Percentiles rank a stretch among this genome's conserved stretches.
Conservation (phyloP, 2,329 filamentous ascomycete species). For the Westerdykella aurantiaca region DNA sequence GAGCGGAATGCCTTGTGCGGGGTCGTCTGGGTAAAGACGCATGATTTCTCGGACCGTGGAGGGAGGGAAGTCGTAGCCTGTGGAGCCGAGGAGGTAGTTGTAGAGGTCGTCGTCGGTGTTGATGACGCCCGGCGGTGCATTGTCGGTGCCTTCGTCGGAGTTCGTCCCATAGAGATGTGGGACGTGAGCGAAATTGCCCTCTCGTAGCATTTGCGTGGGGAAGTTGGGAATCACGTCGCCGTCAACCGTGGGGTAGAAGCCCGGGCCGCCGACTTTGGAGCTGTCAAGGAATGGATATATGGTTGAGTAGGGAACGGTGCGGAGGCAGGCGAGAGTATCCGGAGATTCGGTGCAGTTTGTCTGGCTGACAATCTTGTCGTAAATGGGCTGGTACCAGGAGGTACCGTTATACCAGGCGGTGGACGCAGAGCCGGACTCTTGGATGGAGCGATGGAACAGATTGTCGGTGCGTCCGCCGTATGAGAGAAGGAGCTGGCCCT, state of each 20-base stretch:
- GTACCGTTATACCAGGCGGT: conserved; percentile 37
- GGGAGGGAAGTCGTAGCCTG: conserved; percentile 28
- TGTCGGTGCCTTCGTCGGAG: conserved; percentile 59
- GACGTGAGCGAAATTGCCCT: conserved; percentile 58
- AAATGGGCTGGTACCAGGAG: conserved; percentile 48
- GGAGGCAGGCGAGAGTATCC: conserved; percentile 47
- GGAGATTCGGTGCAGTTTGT: conserved; percentile 54
- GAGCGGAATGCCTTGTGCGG: conserved; percentile 26
- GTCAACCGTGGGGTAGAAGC: conserved; percentile 48
- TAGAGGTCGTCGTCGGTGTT: conserved; percentile 51
- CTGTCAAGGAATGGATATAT: conserved; percentile 53
- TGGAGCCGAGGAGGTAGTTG: conserved; percentile 29
- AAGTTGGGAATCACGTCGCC: conserved; percentile 53
- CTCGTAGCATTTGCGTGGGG: conserved; percentile 50
- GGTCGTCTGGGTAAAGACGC: conserved; percentile 32
- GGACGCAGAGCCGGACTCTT: conserved; percentile 34
- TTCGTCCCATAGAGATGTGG: conserved; percentile 61
- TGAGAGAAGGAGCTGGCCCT: conserved; percentile 31
- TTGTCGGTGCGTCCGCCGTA: conserved; percentile 32
- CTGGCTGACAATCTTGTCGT: conserved; percentile 32
- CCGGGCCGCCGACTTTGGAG: conserved; percentile 27
- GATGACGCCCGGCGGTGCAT: conserved; percentile 48
- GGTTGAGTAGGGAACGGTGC: conserved; percentile 53
- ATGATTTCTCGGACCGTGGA: conserved; percentile 29
- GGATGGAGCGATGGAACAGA: conserved; percentile 35